Evolutionary conservation across 2,329 filamentous ascomycete genomes (phyloP), one percentile per base, ranked within the genome.

Genomic region (Dactylonectria estremocensis): DNA sequence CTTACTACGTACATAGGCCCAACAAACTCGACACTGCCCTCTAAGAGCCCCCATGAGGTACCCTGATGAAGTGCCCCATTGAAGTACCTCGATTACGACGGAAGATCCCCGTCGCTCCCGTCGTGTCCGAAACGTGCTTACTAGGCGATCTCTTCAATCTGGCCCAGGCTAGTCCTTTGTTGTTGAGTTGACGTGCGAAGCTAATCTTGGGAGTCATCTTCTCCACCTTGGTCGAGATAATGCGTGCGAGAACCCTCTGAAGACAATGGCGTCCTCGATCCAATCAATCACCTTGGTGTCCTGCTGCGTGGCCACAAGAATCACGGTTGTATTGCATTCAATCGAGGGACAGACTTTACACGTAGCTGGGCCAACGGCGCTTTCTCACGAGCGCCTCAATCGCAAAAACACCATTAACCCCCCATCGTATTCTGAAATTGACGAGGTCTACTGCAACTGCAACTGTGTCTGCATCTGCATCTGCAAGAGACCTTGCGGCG

Each of bases 1-100:
- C 61, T 58, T 58, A 61, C 58, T n/a, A n/a, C n/a, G n/a, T n/a
- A n/a, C n/a, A n/a, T n/a, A n/a, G n/a, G 64, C 58, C 54, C 64
- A 66, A 66, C 64, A 66, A 66, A 66, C 64, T 40, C 52, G 64
- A 48, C 53, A 62, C 46, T 66, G 64, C 64, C 64, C 33, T 37
- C 52, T 43, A 45, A 20, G 33, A 28, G 24, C 24, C 24, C 24
- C 24, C 4, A 28, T 28, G 24, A 28, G 4, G 4, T 28, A 28
- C 24, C 24, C 24, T 7, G 24, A 28, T 28, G 24, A 7, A 28
- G 24, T 28, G 24, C 24, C 24, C 24, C 24, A 28, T 28, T 28
- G 24, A 28, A 28, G 50, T 20, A 11, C 31, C n/a, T 31, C 50
- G 50, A 53, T 61, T 50, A 55, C 50, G 43, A 50, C 33, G 37